These are phyloP conservation scores for Trichoderma atroviride DNA, from an alignment of 2,329 filamentous ascomycete genomes.

Conservation along the genomic window DNA sequence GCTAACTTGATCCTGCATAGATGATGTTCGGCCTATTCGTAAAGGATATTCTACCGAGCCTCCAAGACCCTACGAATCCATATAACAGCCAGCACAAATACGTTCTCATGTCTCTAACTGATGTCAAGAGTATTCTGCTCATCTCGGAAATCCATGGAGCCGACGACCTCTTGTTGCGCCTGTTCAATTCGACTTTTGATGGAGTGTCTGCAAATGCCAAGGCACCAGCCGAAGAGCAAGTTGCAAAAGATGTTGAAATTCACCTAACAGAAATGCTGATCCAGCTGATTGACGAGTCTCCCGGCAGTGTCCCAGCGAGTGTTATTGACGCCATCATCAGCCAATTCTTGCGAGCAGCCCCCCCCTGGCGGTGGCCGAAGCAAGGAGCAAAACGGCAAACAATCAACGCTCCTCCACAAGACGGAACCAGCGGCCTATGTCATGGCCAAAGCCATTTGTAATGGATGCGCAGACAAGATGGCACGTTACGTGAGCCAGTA, in stretches of 20 bases:
- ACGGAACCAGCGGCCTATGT: constrained; percentile 91
- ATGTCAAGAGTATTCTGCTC: constrained; percentile 92
- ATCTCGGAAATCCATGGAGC: constrained; percentile 84
- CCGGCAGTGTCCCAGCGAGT: constrained; percentile 69
- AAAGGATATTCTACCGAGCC: constrained; percentile 77
- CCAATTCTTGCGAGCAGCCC: constrained; percentile 88
- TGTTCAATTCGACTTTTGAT: constrained; percentile 92
- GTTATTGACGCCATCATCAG: constrained; percentile 93
- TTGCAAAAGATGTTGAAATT: constrained; percentile 91
- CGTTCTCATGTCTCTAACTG: constrained; percentile 82
- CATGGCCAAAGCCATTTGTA: constrained; percentile 95
- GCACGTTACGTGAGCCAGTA: constrained; percentile 91
- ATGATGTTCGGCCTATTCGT: constrained; percentile 93
- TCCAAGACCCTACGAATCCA: constrained; percentile 82
- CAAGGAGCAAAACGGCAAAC: constrained; percentile 70
- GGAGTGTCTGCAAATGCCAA: constrained; percentile 80
- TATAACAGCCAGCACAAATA: constrained; percentile 95
- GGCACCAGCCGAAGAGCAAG: constrained; percentile 73
- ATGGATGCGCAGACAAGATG: constrained; percentile 89
- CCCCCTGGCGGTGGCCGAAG: constrained; percentile 66
- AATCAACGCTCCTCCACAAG: constrained; percentile 81
- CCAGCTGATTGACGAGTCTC: constrained; percentile 83
- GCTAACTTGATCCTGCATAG: constrained; percentile 47
- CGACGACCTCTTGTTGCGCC: constrained; percentile 74
- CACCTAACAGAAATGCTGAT: constrained; percentile 86